Conservation (phyloP, 768 basidiomycete species). For the Strobilomyces dryophilus region DNA sequence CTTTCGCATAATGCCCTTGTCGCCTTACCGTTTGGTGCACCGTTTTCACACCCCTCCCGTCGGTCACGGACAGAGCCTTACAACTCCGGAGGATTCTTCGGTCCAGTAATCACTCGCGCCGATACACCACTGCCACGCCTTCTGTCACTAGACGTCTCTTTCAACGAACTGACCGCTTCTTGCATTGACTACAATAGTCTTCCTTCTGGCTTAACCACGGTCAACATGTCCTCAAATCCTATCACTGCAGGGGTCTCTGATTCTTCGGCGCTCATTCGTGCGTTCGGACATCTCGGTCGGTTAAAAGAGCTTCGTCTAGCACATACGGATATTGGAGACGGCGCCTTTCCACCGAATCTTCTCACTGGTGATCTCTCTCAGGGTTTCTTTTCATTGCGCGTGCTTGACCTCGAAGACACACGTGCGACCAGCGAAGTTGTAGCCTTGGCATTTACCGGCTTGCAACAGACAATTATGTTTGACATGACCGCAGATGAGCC, state of each 20-base stretch:
- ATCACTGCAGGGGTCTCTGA: constrained; percentile 39
- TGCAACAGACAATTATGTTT: constrained; percentile 51
- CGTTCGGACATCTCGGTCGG: constrained; percentile 43
- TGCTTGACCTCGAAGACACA: constrained; percentile 69
- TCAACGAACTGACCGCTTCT: constrained; percentile 58
- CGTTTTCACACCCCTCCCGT: constrained; percentile 39
- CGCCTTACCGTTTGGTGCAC: constrained; percentile 56
- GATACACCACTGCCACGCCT: constrained; percentile 64
- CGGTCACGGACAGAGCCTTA: constrained; percentile 24
- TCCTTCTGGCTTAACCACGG: constrained; percentile 50
- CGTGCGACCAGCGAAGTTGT: constrained; percentile 46
- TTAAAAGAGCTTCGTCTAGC: constrained; percentile 57
- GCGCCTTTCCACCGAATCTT: constrained; percentile 44
- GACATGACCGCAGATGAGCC: constrained; percentile 54
- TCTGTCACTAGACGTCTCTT: constrained; percentile 55
- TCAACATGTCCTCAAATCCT: constrained; percentile 68
- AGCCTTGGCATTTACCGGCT: constrained; percentile 39
- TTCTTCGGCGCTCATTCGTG: constrained; percentile 36
- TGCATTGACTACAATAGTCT: constrained; percentile 50
- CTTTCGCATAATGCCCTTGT: constrained; percentile 66
- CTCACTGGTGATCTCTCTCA: constrained; percentile 12
- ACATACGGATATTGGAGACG: constrained; percentile 56
- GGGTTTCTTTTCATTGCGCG: constrained; percentile 48
- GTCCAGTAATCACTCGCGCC: constrained; percentile 57
- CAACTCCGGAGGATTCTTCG: constrained; percentile 56